A percentile compares a stretch with the other conserved stretches of the same genome.
These are phyloP conservation scores for Acarospora socialis DNA, from an alignment of 2,329 filamentous ascomycete species.

Conservation along the genomic window DNA sequence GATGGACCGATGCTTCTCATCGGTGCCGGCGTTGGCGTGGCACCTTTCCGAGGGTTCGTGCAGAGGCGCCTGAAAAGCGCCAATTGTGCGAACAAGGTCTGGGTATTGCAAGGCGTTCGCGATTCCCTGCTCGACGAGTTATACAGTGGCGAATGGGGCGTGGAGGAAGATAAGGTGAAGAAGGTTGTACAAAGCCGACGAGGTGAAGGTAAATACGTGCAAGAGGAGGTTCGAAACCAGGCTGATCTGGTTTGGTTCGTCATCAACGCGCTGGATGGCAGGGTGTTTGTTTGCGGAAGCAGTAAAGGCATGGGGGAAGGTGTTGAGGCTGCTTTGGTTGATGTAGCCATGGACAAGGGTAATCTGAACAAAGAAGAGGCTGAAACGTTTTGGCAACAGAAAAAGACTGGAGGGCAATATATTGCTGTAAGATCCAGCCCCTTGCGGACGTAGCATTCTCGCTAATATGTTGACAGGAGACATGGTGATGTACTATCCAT, in stretches of 20 bases:
- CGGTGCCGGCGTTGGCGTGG: slow-evolving; percentile 89
- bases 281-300: slow-evolving; percentile 92
- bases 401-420: slow-evolving; percentile 87
- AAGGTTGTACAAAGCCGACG: slow-evolving; percentile 62
- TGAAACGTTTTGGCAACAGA: slow-evolving; percentile 73
- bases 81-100: slow-evolving; percentile 95
- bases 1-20: slow-evolving; percentile 97
- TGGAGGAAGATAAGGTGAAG: slow-evolving; percentile 77
- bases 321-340: slow-evolving; percentile 72
- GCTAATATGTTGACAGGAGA: too few species aligned
- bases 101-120: slow-evolving; percentile 88
- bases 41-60: slow-evolving; percentile 94
- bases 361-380: slow-evolving; percentile 73
- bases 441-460: too few species aligned
- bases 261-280: slow-evolving; percentile 87
- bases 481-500: too few species aligned
- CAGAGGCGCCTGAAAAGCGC: slow-evolving; percentile 85
- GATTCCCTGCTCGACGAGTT: slow-evolving; percentile 91
- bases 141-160: slow-evolving; percentile 91
- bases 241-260: slow-evolving; percentile 98
- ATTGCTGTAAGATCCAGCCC: slow-evolving; percentile 67
- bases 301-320: slow-evolving; percentile 96
- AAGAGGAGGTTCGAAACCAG: slow-evolving; percentile 83
- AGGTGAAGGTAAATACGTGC: slow-evolving; percentile 79
- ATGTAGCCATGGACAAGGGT: slow-evolving; percentile 87